Evolutionary conservation across 495 filamentous ascomycete genomes (phyloP).

Genomic region (Hyaloscypha variabilis): DNA sequence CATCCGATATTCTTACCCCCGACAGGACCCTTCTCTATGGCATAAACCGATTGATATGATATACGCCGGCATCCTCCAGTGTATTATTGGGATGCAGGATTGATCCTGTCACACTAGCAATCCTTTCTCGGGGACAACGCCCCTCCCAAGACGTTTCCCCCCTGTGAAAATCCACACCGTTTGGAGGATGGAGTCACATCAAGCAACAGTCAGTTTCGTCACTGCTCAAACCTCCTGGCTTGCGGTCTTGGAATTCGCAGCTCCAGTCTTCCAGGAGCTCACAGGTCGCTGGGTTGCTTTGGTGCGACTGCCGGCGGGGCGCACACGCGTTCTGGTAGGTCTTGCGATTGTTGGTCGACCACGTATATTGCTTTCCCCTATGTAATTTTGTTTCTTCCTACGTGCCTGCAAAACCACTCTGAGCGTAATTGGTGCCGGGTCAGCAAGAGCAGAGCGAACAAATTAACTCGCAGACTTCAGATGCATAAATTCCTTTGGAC

Average conservation of each 20-base stretch:
- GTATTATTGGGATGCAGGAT: constrained; percentile 7
- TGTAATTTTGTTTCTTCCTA: constrained; percentile 14
- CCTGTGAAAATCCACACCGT: constrained; percentile 10
- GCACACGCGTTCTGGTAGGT: background rate
- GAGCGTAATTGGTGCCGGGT: constrained; percentile 6
- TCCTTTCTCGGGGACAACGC: background rate
- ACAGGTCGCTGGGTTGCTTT: background rate
- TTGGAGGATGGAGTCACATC: constrained; percentile 5
- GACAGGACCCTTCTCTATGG: background rate
- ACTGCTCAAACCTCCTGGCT: constrained; percentile 2
- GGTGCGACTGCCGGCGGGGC: background rate
- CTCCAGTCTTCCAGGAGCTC: constrained; percentile 5
- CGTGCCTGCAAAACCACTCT: background rate
- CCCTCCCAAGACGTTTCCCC: background rate
- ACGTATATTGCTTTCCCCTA: background rate
- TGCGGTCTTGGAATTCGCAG: background rate
- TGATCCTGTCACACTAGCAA: background rate
- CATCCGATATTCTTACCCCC: background rate
- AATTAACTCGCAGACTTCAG: constrained; percentile 19
- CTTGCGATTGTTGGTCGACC: background rate
- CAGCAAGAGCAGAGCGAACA: constrained; percentile 17
- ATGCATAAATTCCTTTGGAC: constrained; percentile 1
- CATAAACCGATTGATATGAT: background rate
- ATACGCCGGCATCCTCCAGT: background rate
- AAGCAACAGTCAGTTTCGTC: background rate